Percentiles rank a stretch among this genome's conserved stretches.
These are phyloP conservation scores for Coniophora puteana DNA, from an alignment of 1,284 basidiomycete genomes.

Conservation along the genomic window DNA sequence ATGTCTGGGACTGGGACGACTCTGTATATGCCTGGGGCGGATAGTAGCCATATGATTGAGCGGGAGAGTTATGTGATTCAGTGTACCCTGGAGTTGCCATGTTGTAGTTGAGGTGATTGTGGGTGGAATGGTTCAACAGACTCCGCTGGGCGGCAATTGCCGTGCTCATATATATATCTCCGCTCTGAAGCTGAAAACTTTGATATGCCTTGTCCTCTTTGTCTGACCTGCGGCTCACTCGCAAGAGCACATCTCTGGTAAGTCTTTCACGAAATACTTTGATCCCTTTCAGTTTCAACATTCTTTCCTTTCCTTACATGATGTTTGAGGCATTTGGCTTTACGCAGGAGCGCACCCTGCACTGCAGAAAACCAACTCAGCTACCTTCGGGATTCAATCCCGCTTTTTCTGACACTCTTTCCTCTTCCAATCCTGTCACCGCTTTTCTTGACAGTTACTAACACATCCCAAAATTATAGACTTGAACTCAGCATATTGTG, in stretches of 20 bases:
- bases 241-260: slow-evolving; percentile 1
- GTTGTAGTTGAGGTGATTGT: slow-evolving; percentile 11
- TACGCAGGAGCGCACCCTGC: slow-evolving; percentile 57
- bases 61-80: slow-evolving; percentile 28
- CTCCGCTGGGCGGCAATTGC: neutral
- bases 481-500: neutral
- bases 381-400: slow-evolving; percentile 49
- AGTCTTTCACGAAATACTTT: slow-evolving; percentile 1
- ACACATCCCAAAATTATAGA: slow-evolving; percentile 3
- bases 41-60: slow-evolving; percentile 20
- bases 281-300: neutral
- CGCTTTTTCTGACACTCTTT: slow-evolving; percentile 41
- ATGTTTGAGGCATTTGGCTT: slow-evolving; percentile 95
- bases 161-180: neutral
- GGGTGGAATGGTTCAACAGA: slow-evolving; percentile 2
- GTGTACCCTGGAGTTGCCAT: slow-evolving; percentile 29
- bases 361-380: slow-evolving; percentile 61
- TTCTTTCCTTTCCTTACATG: slow-evolving; percentile 33
- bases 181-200: slow-evolving; percentile 9
- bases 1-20: slow-evolving; percentile 16
- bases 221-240: neutral
- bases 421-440: neutral
- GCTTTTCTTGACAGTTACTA: slow-evolving; percentile 5
- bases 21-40: slow-evolving; percentile 19
- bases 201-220: slow-evolving; percentile 1